Evolutionary conservation across 192 early-diverging fungal genomes (phyloP), one percentile per base, ranked within the genome.

Genomic region (Coemansia sp.): DNA sequence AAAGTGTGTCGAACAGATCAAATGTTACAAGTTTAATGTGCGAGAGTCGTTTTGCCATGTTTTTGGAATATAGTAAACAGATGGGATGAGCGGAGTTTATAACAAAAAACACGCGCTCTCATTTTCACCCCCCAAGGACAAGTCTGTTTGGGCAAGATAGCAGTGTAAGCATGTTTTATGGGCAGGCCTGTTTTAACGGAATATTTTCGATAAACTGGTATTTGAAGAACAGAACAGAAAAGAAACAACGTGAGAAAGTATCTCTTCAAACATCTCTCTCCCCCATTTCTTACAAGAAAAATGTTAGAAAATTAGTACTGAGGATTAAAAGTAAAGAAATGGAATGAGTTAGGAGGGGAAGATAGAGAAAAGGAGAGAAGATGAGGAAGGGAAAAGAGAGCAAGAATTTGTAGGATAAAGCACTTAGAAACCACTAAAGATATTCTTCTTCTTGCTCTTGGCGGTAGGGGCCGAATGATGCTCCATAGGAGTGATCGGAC

Each of bases 1-100:
- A 88, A 20, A 87, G 61, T 2, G 87, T 88, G 34, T 87, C 75
- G 44, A 79, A 88, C 34, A 85, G 81, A 56, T 88, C 87, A 53
- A 88, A 88, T 19, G 87, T 88, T 23, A 88, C 78, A n/a, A 88
- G 60, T 29, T 71, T 68, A 37, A 83, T 69, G 33, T 81, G 65
- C 1, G 57, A 33, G 10, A 79, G 54, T 11, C 61, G 55, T 22
- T 59, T 63, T 17, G 61, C 44, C 60, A 61, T 62, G 13, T 13
- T 15, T 17, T 41, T 6, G 30, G n/a, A n/a, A n/a, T n/a, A n/a
- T n/a, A n/a, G n/a, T n/a, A n/a, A n/a, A n/a, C n/a, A n/a, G n/a
- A n/a, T n/a, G n/a, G n/a, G n/a, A n/a, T n/a, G n/a, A n/a, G n/a
- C n/a, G n/a, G n/a, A n/a, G n/a, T n/a, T n/a, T n/a, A n/a, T n/a